These are phyloP conservation scores for Talaromyces sp. DNA, from an alignment of 2,329 filamentous ascomycete species.

Conservation along the genomic window DNA sequence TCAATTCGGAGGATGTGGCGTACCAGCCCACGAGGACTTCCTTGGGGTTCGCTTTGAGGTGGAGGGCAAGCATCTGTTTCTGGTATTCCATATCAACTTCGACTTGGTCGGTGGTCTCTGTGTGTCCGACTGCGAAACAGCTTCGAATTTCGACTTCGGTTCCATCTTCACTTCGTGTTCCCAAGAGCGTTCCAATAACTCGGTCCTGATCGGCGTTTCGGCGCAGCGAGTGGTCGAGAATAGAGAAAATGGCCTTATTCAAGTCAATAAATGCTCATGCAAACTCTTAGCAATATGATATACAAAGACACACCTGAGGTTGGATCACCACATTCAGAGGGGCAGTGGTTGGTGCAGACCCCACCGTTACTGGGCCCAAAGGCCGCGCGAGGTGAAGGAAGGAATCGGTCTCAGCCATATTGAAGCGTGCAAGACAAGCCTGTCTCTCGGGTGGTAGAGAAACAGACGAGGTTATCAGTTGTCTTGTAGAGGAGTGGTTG, in stretches of 20 bases:
- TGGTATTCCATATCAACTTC: slow-evolving; percentile 99
- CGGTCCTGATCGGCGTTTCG: slow-evolving; percentile 88
- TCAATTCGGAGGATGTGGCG: slow-evolving; percentile 92
- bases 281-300: slow-evolving; percentile 12
- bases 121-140: slow-evolving; percentile 97
- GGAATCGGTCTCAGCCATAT: slow-evolving; percentile 77
- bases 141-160: slow-evolving; percentile 93
- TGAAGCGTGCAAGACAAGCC: slow-evolving; percentile 41
- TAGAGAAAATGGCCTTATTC: slow-evolving; percentile 59
- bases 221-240: slow-evolving; percentile 86
- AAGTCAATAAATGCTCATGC: no score
- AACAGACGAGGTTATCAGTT: slow-evolving; percentile 26
- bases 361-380: slow-evolving; percentile 74
- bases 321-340: slow-evolving; percentile 93
- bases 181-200: slow-evolving; percentile 93
- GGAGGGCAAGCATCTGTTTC: slow-evolving; percentile 96
- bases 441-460: slow-evolving; percentile 20
- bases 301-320: slow-evolving; percentile 70
- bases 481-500: slow-evolving; percentile 4
- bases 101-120: slow-evolving; percentile 96
- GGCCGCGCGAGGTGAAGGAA: slow-evolving; percentile 95
- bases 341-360: slow-evolving; percentile 79
- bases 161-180: slow-evolving; percentile 91
- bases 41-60: slow-evolving; percentile 88
- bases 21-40: slow-evolving; percentile 98